phyloP scores from a whole-genome alignment of 2,329 filamentous ascomycete species.

The Trichoderma arundinaceum region DNA sequence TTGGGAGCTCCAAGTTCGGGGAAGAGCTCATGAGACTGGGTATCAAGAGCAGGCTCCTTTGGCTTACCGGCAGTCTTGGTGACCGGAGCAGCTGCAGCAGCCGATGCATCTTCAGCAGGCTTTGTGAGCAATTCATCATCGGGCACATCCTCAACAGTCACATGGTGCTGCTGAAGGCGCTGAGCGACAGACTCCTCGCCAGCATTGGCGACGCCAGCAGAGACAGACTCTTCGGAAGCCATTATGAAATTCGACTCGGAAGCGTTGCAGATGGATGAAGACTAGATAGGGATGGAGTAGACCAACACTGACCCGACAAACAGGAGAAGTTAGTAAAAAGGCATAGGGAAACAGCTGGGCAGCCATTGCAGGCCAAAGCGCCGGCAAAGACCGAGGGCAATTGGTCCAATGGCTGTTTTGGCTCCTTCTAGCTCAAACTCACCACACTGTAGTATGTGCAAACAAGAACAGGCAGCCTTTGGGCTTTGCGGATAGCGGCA shows the following conservation, averaged over 20 bases:
- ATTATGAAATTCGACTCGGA: conserved; percentile 43
- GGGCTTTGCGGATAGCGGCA: conserved; percentile 27
- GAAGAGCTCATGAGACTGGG: conserved; percentile 88
- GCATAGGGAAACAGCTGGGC: background rate
- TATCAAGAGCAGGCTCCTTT: conserved; percentile 71
- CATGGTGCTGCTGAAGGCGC: conserved; percentile 67
- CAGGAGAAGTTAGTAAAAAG: conserved; percentile 1
- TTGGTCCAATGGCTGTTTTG: background rate
- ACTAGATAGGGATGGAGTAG: conserved; percentile 1
- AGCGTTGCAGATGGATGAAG: background rate
- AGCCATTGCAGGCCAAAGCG: background rate
- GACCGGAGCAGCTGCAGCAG: conserved; percentile 55
- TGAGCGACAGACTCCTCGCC: conserved; percentile 61
- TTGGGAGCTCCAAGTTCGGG: conserved; percentile 80
- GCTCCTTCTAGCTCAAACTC: background rate
- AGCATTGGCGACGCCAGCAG: conserved; percentile 45
- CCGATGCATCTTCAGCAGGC: conserved; percentile 54
- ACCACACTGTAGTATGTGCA: conserved; percentile 16
- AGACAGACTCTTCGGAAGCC: conserved; percentile 45
- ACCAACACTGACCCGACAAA: conserved; percentile 14
- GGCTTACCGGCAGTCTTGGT: conserved; percentile 71
- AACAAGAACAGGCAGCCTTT: conserved; percentile 2
- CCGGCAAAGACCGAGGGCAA: background rate
- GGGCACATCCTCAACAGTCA: conserved; percentile 78
- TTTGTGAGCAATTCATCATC: conserved; percentile 76